Percentiles rank a stretch among this genome's conserved stretches.
Evolutionary conservation across 306 rosid species (phyloP).

Genomic region (Lathyrus aphaca): DNA sequence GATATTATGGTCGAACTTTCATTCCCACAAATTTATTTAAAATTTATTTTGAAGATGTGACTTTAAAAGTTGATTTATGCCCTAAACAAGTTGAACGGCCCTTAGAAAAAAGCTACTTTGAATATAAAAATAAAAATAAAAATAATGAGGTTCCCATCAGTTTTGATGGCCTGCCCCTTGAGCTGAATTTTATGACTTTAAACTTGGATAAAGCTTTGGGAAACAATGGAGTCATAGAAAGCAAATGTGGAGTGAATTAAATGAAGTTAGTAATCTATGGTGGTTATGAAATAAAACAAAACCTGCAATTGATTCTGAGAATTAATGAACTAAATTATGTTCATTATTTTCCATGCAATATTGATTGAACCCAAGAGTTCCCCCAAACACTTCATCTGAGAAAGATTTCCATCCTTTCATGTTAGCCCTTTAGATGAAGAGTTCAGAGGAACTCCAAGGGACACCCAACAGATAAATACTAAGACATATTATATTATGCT

Average conservation of each 20-base stretch:
- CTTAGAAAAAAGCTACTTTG: too few relatives aligned
- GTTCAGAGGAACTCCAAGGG: conserved; percentile 28
- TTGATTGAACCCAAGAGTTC: conserved; percentile 24
- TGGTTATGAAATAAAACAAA: not conserved
- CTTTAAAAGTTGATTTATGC: too few relatives aligned
- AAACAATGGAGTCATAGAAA: not conserved
- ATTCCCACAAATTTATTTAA: too few relatives aligned
- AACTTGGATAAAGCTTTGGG: not conserved
- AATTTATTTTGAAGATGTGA: too few relatives aligned
- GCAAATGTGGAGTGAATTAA: not conserved
- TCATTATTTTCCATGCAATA: not conserved
- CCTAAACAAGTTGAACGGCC: too few relatives aligned
- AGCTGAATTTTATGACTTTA: too few relatives aligned
- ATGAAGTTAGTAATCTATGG: too few relatives aligned
- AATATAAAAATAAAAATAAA: too few relatives aligned
- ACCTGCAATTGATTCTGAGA: not conserved
- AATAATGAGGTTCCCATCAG: too few relatives aligned
- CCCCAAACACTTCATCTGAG: conserved; percentile 24
- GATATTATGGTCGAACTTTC: too few relatives aligned
- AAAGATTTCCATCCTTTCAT: not conserved
- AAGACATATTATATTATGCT: not conserved
- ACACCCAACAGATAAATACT: not conserved
- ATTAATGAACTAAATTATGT: not conserved
- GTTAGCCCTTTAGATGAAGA: conserved; percentile 9
- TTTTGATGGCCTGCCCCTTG: too few relatives aligned